Evolutionary conservation across 2,329 filamentous ascomycete species (phyloP), one percentile per base, ranked within the genome.

Genomic region (Aureobasidium mangrovei): DNA sequence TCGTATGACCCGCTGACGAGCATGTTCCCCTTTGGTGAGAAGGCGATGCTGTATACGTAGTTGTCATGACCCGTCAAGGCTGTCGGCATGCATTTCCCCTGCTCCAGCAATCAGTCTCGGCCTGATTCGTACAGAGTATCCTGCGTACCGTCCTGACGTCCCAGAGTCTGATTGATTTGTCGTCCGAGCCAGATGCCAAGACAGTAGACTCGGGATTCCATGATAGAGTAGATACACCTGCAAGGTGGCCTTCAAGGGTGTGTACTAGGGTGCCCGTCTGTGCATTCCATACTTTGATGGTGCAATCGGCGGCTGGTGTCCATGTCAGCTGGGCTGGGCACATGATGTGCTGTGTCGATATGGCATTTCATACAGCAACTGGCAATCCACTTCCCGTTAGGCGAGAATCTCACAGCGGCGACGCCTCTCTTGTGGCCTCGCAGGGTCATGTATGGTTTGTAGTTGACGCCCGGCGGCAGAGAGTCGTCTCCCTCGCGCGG

Each of bases 1-100:
- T 98, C 93, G 70, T 96, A 97, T 60, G 88, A 94, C 9, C 93
- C 93, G 60, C 88, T 94, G 12, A 91, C 93, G 33, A 98, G 80
- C 66, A 97, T 95, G 66, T 98, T 98, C 27, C 93, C 93, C 69
- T 96, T 97, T 1, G 93, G 93, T n/a, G 88, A 91, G 69, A 97
- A 97, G 4, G 91, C 90, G 33, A 98, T 76, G 48, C 86, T 89
- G 71, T 95, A 95, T 32, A 98, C 85, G 70, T 97, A 97, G 70
- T 94, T 97, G 69, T 96, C 90, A 64, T 98, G 93, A 2, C 93
- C 91, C 27, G 86, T 77, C 60, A 97, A 75, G 1, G 80, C 77
- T 26, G 74, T 77, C 0, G 79, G 77, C 53, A 83, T 77, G 29
- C 79, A 74, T 64, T 80, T 77, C 18, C 80, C 80, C 59, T 74